Conservation (phyloP, 1,284 basidiomycete genomes). For the Cryptococcus sp. region DNA sequence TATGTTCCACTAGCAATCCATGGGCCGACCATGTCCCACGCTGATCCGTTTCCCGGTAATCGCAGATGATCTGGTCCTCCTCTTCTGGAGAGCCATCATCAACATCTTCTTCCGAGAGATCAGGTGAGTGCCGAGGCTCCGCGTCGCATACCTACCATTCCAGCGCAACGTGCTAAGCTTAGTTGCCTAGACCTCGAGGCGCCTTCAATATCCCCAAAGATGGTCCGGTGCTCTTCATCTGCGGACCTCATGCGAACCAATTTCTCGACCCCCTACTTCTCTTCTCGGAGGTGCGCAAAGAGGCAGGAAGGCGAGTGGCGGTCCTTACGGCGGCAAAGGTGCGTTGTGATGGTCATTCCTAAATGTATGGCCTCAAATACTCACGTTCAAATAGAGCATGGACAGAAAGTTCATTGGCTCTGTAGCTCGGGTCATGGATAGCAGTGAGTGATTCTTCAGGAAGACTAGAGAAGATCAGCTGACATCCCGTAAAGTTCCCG, state of each 20-base stretch:
- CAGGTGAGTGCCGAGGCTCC: conserved; percentile 53
- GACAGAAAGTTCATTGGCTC: conserved; percentile 65
- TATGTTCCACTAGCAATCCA: conserved; percentile 21
- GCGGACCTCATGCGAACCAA: conserved; percentile 95
- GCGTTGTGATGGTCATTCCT: conserved; percentile 23
- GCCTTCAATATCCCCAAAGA: conserved; percentile 91
- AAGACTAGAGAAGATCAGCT: neutral
- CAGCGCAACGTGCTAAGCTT: neutral
- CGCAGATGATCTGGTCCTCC: conserved; percentile 47
- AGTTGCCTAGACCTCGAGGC: conserved; percentile 66
- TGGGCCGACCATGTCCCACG: conserved; percentile 5
- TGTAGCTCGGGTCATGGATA: conserved; percentile 82
- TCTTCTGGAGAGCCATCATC: conserved; percentile 72
- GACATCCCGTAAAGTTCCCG: conserved; percentile 68
- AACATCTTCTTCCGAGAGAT: conserved; percentile 98
- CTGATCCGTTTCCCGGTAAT: conserved; percentile 5
- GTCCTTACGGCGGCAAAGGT: conserved; percentile 89
- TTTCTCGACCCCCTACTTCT: conserved; percentile 94
- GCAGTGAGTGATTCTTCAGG: conserved; percentile 66
- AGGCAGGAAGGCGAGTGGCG: conserved; percentile 79
- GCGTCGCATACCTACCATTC: neutral
- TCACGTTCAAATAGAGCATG: conserved; percentile 39
- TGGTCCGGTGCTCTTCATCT: conserved; percentile 95
- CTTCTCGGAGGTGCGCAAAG: conserved; percentile 81
- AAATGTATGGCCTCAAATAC: neutral